phyloP scores from a whole-genome alignment of 2,329 filamentous ascomycete species.

The Nigrospora osmanthi region DNA sequence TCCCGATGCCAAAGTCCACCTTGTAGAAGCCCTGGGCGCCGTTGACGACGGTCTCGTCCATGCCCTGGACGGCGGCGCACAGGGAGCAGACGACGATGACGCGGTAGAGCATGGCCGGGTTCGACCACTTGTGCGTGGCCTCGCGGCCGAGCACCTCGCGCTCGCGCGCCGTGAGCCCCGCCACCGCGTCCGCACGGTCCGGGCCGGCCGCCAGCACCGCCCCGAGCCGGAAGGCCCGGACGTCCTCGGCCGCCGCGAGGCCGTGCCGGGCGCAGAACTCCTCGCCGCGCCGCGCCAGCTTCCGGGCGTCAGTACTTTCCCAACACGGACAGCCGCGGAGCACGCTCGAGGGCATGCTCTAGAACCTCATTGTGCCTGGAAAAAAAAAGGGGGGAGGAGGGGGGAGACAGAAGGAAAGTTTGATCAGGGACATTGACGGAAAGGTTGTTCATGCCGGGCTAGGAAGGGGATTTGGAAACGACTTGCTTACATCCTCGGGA shows the following conservation, averaged over 20 bases:
- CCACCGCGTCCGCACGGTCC: slow-evolving; percentile 38
- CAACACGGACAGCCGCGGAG: too few relatives aligned
- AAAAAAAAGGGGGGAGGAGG: too few relatives aligned
- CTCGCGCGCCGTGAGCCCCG: slow-evolving; percentile 51
- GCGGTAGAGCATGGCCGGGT: slow-evolving; percentile 57
- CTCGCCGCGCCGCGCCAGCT: slow-evolving; percentile 48
- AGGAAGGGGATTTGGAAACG: too few relatives aligned
- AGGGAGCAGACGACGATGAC: slow-evolving; percentile 44
- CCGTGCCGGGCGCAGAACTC: slow-evolving; percentile 49
- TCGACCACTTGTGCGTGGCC: slow-evolving; percentile 59
- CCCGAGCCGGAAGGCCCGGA: slow-evolving; percentile 51
- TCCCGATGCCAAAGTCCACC: slow-evolving; percentile 50
- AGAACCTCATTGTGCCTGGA: slow-evolving; percentile 24
- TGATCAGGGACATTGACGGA: too few relatives aligned
- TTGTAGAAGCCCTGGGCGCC: slow-evolving; percentile 61
- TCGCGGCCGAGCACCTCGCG: slow-evolving; percentile 50
- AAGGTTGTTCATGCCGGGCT: background rate
- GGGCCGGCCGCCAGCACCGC: slow-evolving; percentile 49
- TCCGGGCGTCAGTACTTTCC: slow-evolving; percentile 21
- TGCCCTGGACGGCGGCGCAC: slow-evolving; percentile 59
- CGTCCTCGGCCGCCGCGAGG: slow-evolving; percentile 45
- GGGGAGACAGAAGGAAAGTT: too few relatives aligned
- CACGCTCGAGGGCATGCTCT: slow-evolving; percentile 42
- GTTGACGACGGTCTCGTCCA: slow-evolving; percentile 65
- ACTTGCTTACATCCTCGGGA: slow-evolving; percentile 2